Evolutionary conservation across 148 eudicot genomes (phyloP).

Genomic region (Rhododendron henanense): DNA sequence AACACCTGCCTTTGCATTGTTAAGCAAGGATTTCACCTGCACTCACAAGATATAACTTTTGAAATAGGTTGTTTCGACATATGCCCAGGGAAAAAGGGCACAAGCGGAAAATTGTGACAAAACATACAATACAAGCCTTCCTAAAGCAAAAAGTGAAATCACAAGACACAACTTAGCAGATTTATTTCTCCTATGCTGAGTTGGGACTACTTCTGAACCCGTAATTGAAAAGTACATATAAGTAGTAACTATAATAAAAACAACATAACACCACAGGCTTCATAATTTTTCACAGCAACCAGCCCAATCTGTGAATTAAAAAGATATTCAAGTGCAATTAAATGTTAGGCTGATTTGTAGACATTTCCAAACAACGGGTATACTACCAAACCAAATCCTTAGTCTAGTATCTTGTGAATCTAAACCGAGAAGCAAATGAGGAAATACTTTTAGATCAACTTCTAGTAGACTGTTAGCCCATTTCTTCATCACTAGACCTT

Average conservation of each 20-base stretch:
- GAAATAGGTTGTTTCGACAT: not conserved
- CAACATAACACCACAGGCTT: not conserved
- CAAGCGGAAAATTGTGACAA: not conserved
- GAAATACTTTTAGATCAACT: not conserved
- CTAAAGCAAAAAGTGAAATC: not conserved
- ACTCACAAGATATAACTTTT: conserved; percentile 6
- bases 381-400: not conserved
- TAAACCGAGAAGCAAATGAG: not conserved
- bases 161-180: not conserved
- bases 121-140: not conserved
- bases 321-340: not conserved
- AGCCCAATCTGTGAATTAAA: not conserved
- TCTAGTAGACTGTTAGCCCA: not conserved
- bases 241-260: not conserved
- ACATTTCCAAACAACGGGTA: not conserved
- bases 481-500: not conserved
- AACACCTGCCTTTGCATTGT: conserved; percentile 78
- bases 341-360: not conserved
- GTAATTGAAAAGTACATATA: not conserved
- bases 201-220: not conserved
- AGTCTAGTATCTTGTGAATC: not conserved
- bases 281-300: not conserved
- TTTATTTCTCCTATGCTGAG: not conserved
- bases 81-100: not conserved
- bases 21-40: conserved; percentile 86